Evolutionary conservation across 176 grass and related monocot species (phyloP), one percentile per base, ranked within the genome.

Genomic region (Phoenix dactylifera): DNA sequence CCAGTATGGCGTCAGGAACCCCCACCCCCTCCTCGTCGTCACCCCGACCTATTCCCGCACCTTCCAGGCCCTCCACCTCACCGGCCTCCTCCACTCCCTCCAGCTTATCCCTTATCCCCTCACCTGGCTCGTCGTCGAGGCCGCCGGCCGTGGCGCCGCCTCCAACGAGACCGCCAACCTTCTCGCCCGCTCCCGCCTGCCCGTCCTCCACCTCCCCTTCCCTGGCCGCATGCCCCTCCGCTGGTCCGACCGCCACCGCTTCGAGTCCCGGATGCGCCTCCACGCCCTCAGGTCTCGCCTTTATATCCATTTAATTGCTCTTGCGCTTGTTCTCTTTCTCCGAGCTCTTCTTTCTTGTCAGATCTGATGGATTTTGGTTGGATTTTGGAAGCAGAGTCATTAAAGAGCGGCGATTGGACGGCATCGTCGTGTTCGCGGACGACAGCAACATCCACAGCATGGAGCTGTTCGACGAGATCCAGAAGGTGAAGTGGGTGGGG

Each of bases 381-480:
- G 9, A 54, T 14, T 55, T 3, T 35, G 64, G 52, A 53, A 62
- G 51, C 44, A 98, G 93, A 59, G 84, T 89, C 68, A 92, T 98
- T 56, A 70, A 88, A 26, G 88, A 92, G 76, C 55, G 88, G 68
- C 77, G 81, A 55, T 86, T 98, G 84, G 93, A 98, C 15, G 93
- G 93, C 0, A 66, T 98, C 7, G 82, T 98, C 30, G 64, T 98
- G 2, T 98, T 98, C 23, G 93, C 88, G 0, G 93, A 98, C 19
- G 93, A 98, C 66, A 98, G 93, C 82, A 98, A 98, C 22, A 78
- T 88, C n/a, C 93, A 98, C 28, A 92, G 64, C 72, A 79, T 98
- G 69, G 93, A 98, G 76, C 74, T 98, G n/a, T 98, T 98, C 54
- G 84, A 98, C 35, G 93, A 98, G 88, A 81, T 85, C 78, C 93